Conservation (phyloP, 805 yeast species). For the Vanderwaltozyma tropicalis region DNA sequence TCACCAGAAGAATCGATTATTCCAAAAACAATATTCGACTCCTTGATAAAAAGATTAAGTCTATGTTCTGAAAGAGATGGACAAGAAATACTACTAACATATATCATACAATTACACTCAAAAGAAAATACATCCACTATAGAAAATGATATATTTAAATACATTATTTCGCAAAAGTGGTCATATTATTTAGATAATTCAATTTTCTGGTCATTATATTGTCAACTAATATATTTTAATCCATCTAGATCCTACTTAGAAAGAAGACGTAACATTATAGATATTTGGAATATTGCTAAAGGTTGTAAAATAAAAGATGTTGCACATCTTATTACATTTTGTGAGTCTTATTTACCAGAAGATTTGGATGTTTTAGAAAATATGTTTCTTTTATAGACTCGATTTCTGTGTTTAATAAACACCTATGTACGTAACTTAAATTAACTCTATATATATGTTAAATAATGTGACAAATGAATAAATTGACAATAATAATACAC, state of each 20-base stretch:
- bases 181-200: constrained; percentile 14
- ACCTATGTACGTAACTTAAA: not conserved
- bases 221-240: constrained; percentile 19
- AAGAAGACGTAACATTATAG: constrained; percentile 15
- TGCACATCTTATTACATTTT: constrained; percentile 9
- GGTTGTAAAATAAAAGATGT: constrained; percentile 1
- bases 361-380: constrained; percentile 17
- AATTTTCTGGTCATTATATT: constrained; percentile 22
- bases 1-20: constrained; percentile 2
- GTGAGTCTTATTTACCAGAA: constrained; percentile 21
- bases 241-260: constrained; percentile 17
- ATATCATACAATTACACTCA: constrained; percentile 16
- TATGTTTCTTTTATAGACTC: constrained; percentile 2
- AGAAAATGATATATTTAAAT: constrained; percentile 16
- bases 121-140: constrained; percentile 14
- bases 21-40: constrained; percentile 7
- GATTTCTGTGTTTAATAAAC: not conserved
- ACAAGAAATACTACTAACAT: constrained; percentile 12
- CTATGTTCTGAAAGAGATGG: constrained; percentile 9
- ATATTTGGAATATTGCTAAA: constrained; percentile 16
- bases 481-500: constrained; percentile 20
- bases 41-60: constrained; percentile 14
- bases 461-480: constrained; percentile 12
- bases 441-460: constrained; percentile 9
- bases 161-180: constrained; percentile 11